Evolutionary conservation across 305 asterid species (phyloP), one percentile per base, ranked within the genome.

Genomic region (Stenogyne calaminthoides): DNA sequence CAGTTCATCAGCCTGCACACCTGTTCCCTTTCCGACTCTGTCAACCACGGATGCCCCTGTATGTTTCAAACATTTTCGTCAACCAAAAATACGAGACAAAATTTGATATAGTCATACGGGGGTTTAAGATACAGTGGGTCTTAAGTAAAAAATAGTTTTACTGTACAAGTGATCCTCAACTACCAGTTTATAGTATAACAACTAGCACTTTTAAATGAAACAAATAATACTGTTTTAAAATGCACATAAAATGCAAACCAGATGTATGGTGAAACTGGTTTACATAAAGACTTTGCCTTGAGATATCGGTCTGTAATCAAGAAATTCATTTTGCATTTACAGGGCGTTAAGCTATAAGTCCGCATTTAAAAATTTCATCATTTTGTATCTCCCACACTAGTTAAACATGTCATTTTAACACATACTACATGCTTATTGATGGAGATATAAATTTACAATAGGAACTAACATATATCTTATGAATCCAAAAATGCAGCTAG

Each of bases 31-130:
- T 88, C 93, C 0, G 80, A 64, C 52, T 86, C 93, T 27, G 81
- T 80, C 62, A 85, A 62, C 81, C 83, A 58, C n/a, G 89, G 79
- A 84, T 86, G 93, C 36, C 84, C 83, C 91, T 88, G 77, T 18
- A 76, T 18, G 57, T 29, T 52, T 15, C 0, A 27, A 25, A 64
- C 20, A 55, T 44, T n/a, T 2, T 54, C 29, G 0, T 60, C 49
- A 57, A 18, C 56, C 19, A 49, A 49, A 34, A 0, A 37, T 62
- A 36, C 15, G 11, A 6, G 14, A 10, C 49, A 9, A 16, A 10
- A 42, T 42, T 11, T 42, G 4, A 42, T 42, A 12, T 44, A 25
- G 29, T 25, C n/a, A n/a, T n/a, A n/a, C n/a, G n/a, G n/a, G n/a
- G n/a, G n/a, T n/a, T n/a, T n/a, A n/a, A n/a, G n/a, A n/a, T n/a